These are phyloP conservation scores for Fusarium sp. DNA, from an alignment of 2,329 filamentous ascomycete genomes.

Conservation along the genomic window DNA sequence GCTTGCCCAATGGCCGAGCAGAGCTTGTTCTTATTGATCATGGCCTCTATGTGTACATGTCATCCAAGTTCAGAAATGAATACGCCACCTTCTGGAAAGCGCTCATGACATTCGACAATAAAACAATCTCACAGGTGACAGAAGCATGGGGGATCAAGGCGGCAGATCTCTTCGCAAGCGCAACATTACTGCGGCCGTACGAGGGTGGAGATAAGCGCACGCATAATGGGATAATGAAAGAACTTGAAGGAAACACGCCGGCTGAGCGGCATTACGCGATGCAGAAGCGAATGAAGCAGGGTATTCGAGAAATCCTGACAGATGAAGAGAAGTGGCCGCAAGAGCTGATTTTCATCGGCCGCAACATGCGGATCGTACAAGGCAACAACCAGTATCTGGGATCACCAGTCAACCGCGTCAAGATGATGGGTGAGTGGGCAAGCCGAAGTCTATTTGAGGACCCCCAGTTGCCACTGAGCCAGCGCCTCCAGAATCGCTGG, in stretches of 20 bases:
- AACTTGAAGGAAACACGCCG: slow-evolving; percentile 65
- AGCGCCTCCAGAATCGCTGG: slow-evolving; percentile 77
- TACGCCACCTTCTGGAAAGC: slow-evolving; percentile 95
- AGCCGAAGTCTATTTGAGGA: slow-evolving; percentile 84
- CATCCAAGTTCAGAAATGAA: slow-evolving; percentile 82
- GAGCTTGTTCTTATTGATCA: slow-evolving; percentile 98
- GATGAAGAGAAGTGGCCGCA: slow-evolving; percentile 91
- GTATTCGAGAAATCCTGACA: slow-evolving; percentile 74
- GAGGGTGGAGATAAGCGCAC: slow-evolving; percentile 82
- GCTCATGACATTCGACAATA: slow-evolving; percentile 92
- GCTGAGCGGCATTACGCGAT: slow-evolving; percentile 88
- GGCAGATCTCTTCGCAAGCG: slow-evolving; percentile 89
- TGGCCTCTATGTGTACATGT: slow-evolving; percentile 94
- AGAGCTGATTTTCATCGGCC: slow-evolving; percentile 90
- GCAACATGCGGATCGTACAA: slow-evolving; percentile 93
- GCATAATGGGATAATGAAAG: slow-evolving; percentile 73
- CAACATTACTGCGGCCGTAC: slow-evolving; percentile 91
- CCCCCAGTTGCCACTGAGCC: slow-evolving; percentile 68
- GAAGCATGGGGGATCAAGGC: slow-evolving; percentile 88
- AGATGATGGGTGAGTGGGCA: slow-evolving; percentile 94
- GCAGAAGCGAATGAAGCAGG: slow-evolving; percentile 85
- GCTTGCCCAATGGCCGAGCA: slow-evolving; percentile 81
- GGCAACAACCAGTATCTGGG: slow-evolving; percentile 93
- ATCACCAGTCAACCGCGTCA: slow-evolving; percentile 90
- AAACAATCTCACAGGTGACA: slow-evolving; percentile 78